Conservation (phyloP, 2,329 filamentous ascomycete species). For the Aureobasidium sp. region DNA sequence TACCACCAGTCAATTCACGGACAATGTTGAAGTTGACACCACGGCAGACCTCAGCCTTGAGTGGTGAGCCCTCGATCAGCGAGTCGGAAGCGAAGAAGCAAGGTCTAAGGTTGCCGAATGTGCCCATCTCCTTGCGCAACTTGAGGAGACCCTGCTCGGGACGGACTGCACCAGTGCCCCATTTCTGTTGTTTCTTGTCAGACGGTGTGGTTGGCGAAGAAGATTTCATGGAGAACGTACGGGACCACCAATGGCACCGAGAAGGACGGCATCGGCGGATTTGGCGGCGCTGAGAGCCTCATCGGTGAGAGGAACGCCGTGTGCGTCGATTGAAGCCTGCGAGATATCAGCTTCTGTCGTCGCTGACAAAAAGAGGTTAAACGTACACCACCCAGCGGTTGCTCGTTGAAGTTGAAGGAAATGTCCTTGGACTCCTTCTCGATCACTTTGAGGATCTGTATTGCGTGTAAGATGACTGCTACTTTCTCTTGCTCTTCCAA, state of each 20-base stretch:
- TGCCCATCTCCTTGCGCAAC: constrained; percentile 87
- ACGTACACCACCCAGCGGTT: constrained; percentile 78
- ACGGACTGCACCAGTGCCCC: constrained; percentile 80
- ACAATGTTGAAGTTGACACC: constrained; percentile 90
- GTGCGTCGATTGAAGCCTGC: constrained; percentile 81
- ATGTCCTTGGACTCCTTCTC: constrained; percentile 64
- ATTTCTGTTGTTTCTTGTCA: constrained; percentile 52
- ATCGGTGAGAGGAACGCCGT: constrained; percentile 71
- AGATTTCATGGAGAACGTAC: constrained; percentile 35
- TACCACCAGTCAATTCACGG: constrained; percentile 83
- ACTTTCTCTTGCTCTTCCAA: neutral
- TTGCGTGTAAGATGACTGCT: constrained; percentile 2
- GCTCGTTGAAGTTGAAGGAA: constrained; percentile 84
- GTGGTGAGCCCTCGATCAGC: constrained; percentile 75
- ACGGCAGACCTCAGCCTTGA: constrained; percentile 77
- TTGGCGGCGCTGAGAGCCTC: constrained; percentile 77
- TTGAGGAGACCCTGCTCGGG: constrained; percentile 87
- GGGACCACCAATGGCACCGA: constrained; percentile 92
- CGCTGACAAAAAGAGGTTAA: neutral
- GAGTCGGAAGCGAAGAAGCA: constrained; percentile 91
- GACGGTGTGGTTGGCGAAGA: neutral
- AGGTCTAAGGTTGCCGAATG: constrained; percentile 90
- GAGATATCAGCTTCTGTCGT: neutral
- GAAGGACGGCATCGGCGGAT: constrained; percentile 77
- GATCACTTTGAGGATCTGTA: constrained; percentile 68